Base-by-base conservation (phyloP, 2,329 filamentous ascomycete genomes). In the Pestalotiopsis sp. region DNA sequence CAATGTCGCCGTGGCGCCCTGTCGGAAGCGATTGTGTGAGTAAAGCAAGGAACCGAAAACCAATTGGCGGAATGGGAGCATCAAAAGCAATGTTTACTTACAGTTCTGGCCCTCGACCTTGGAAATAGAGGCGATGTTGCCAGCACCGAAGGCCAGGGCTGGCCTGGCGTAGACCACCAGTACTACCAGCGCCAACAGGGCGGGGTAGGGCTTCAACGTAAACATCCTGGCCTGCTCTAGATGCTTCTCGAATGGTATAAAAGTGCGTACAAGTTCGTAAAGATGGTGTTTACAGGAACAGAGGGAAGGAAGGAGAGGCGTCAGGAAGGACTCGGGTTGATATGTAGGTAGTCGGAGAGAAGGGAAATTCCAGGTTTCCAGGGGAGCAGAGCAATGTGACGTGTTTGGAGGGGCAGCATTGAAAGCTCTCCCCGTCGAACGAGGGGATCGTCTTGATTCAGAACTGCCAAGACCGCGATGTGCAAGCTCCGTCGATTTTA, bases 1-100 rank as follows among this genome's bases (percentile, higher is more conserved):
- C 95, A 76, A 98, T 97, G 80, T 98, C 95, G 76, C 93, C 93
- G 87, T 95, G 92, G 73, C 92, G 91, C 92, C 92, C 89, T 91
- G 59, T 62, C 7, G 9, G 5, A 36, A 62, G 23, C 27, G 9
- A 17, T 4, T 36, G 9, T 39, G 31, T 62, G 17, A 62, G 59
- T 4, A 4, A 27, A 31, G 31, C 23, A 36, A 60, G 41, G n/a
- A 31, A n/a, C 36, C 59, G 25, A 49, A 57, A 31, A 25, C 4
- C 23, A 20, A 68, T 38, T 27, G 39, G 39, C 14, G 20, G 41
- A 4, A 38, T 52, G 3, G 3, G 20, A n/a, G 45, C 23, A n/a
- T 39, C 31, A 12, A 59, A 25, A 62, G n/a, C 23, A 38, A 45
- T 17, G 25, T 59, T 36, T 17, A 81, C 88, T 71, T 75, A 91